phyloP scores from a whole-genome alignment of 768 basidiomycete genomes.

The Tricholoma flavovirens region DNA sequence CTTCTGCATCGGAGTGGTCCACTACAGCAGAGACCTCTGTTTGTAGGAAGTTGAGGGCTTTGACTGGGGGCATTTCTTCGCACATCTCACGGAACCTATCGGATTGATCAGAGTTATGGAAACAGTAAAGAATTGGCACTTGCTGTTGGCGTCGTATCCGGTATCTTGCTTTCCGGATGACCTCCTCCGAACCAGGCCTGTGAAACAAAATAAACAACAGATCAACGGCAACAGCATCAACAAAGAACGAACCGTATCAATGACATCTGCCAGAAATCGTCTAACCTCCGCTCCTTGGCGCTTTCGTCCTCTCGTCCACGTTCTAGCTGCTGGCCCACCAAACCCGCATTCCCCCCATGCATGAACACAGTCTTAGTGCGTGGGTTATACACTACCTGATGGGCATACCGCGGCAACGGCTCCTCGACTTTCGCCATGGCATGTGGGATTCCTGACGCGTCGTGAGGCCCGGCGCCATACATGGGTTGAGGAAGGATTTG shows the following conservation, averaged over 20 bases:
- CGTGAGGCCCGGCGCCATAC: not conserved
- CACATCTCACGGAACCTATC: constrained; percentile 80
- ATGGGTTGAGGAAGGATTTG: constrained; percentile 40
- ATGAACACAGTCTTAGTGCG: constrained; percentile 51
- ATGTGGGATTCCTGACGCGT: not conserved
- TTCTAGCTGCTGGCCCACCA: constrained; percentile 12
- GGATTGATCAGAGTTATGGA: constrained; percentile 1
- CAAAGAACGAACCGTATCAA: constrained; percentile 47
- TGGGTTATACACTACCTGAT: constrained; percentile 72
- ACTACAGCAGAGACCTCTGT: constrained; percentile 66
- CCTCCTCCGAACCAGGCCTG: constrained; percentile 59
- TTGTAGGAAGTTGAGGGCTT: constrained; percentile 68
- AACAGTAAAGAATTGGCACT: constrained; percentile 17
- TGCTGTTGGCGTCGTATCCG: constrained; percentile 70
- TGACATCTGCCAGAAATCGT: constrained; percentile 77
- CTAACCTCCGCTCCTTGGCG: constrained; percentile 45
- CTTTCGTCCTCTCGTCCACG: constrained; percentile 22
- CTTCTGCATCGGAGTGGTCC: constrained; percentile 57
- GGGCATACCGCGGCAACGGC: constrained; percentile 67
- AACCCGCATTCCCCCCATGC: constrained; percentile 74
- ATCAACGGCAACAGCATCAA: not conserved
- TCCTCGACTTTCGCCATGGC: constrained; percentile 20
- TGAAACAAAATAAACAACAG: not conserved
- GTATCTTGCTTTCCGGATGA: constrained; percentile 59
- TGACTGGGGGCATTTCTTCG: constrained; percentile 51